Evolutionary conservation across 208 protist species (phyloP), one percentile per base, ranked within the genome.

Genomic region (Trypanosoma vivax): DNA sequence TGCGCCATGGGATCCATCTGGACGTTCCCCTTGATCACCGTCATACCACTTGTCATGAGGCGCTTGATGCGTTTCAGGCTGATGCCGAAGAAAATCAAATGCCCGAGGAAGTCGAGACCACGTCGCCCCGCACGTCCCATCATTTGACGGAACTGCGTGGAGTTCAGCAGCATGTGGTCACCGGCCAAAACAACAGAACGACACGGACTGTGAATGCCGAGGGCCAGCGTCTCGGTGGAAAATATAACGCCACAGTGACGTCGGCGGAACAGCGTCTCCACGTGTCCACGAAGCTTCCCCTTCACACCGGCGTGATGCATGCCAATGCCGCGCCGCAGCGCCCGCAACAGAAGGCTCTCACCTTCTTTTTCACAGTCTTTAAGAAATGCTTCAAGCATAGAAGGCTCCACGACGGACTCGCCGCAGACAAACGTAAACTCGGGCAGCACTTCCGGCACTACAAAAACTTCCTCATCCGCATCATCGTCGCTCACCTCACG

Each of bases 201-300:
- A 70, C 92, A 97, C 1, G 96, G 96, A 68, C 95, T 96, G 79
- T 98, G 92, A 48, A 98, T 83, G 53, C 96, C 95, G 9, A 98
- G 73, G n/a, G 95, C 92, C 25, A 98, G 78, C 30, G 92, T 96
- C 53, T 83, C 84, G 6, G 95, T 98, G 21, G 89, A 81, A 55
- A 96, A 82, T 48, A 98, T 86, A 33, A 98, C 83, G n/a, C 75
- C 74, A 50, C 96, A 83, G 59, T 93, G 65, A 0, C 79, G 72
- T 2, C 68, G 58, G 31, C 96, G 90, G 80, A 98, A 98, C 41
- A 98, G 73, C 31, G 77, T 65, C 56, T 98, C 96, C 46, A 97
- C 94, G 39, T 77, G 49, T 16, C 87, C 68, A 27, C 90, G 75
- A 57, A 97, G 86, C 51, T 85, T 83, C 41, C 82, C 82, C 45